phyloP scores from a whole-genome alignment of 2,329 filamentous ascomycete species.

The Sporothrix globosa region DNA sequence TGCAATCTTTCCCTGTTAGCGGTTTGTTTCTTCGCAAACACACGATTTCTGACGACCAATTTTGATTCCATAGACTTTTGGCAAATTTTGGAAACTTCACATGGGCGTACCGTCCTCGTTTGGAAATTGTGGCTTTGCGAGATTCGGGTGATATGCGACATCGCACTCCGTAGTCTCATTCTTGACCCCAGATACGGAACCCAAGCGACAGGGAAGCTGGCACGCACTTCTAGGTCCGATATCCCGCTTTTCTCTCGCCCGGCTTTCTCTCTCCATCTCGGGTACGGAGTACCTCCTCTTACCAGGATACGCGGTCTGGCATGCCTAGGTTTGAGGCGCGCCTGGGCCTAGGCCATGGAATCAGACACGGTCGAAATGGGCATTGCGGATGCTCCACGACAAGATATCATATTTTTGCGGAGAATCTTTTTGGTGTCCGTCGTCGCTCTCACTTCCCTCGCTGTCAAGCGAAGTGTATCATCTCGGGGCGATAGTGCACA shows the following conservation, averaged over 20 bases:
- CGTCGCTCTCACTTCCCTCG: slow-evolving; percentile 21
- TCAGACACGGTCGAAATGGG: background rate
- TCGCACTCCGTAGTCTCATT: too few species aligned
- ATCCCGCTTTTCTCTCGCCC: background rate
- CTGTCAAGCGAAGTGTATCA: slow-evolving; percentile 7
- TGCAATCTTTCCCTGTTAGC: slow-evolving; percentile 10
- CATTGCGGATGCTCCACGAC: background rate
- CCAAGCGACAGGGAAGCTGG: background rate
- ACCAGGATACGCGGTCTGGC: background rate
- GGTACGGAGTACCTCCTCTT: background rate
- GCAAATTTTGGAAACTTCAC: too few species aligned
- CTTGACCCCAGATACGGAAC: background rate
- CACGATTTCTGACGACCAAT: too few species aligned
- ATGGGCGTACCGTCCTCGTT: too few species aligned
- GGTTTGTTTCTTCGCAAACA: slow-evolving; percentile 25
- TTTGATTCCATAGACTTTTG: too few species aligned
- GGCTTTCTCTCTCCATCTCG: background rate
- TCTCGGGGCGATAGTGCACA: slow-evolving; percentile 16
- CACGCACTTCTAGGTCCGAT: slow-evolving; percentile 1
- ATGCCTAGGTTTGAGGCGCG: background rate
- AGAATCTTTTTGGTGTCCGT: background rate
- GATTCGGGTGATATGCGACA: too few species aligned
- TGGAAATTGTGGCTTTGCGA: too few species aligned
- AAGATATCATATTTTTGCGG: background rate
- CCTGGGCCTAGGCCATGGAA: background rate